A percentile compares a stretch with the other conserved stretches of the same genome.
Conservation (phyloP, 2,329 filamentous ascomycete species). For the Xylaria polymorpha region DNA sequence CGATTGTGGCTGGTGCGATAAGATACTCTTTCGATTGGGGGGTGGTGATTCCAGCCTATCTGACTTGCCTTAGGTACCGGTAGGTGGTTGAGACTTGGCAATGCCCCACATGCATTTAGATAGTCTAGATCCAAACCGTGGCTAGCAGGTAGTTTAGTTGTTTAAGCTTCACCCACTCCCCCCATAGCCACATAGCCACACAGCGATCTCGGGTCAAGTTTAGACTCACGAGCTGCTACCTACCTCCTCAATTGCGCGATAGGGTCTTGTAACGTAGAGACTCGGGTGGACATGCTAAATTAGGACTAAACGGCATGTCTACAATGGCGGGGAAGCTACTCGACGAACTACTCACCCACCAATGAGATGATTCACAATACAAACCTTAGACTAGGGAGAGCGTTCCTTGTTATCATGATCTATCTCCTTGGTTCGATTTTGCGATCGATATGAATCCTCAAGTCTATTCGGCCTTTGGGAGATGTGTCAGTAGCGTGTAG, state of each 20-base stretch:
- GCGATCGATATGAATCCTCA: neutral
- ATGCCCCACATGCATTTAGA: neutral
- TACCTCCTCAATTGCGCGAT: neutral
- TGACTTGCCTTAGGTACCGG: too few species aligned
- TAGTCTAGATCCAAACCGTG: neutral
- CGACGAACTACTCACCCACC: slow-evolving; percentile 17
- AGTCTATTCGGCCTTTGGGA: slow-evolving; percentile 18
- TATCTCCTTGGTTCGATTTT: slow-evolving; percentile 9
- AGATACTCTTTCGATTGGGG: neutral
- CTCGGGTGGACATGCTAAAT: slow-evolving; percentile 46
- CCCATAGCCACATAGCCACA: neutral
- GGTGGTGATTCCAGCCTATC: neutral
- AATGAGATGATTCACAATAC: slow-evolving; percentile 21
- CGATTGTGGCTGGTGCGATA: slow-evolving; percentile 41
- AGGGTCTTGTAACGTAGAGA: neutral
- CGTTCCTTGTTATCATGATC: neutral
- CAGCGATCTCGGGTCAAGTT: slow-evolving; percentile 33
- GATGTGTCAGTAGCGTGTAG: slow-evolving; percentile 13
- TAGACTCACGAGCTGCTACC: slow-evolving; percentile 15
- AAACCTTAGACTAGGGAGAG: slow-evolving; percentile 11
- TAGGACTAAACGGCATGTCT: slow-evolving; percentile 13
- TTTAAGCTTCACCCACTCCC: neutral
- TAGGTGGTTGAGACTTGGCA: neutral
- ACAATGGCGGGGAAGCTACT: slow-evolving; percentile 24
- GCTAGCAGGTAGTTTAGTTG: neutral